These are phyloP conservation scores for Rhinocladiella mackenziei DNA, from an alignment of 2,329 filamentous ascomycete genomes.

Conservation along the genomic window DNA sequence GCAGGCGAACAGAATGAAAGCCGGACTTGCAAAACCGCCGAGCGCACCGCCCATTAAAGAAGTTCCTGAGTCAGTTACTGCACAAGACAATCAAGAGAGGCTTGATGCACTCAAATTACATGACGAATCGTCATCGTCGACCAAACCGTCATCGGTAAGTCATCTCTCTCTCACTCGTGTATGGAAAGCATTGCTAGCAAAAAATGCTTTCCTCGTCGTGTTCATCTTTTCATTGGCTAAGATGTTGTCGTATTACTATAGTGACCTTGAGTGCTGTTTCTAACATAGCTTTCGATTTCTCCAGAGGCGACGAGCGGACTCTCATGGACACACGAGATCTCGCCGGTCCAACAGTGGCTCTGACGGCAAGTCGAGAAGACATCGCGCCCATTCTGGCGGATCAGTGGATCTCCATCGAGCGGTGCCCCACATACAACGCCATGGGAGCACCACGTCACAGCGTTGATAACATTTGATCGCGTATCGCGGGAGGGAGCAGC, in stretches of 20 bases:
- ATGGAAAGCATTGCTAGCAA: not conserved
- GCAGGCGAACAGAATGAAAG: constrained; percentile 68
- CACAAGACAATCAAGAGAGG: constrained; percentile 79
- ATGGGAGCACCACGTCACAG: constrained; percentile 10
- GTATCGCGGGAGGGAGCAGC: not conserved
- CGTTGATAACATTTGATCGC: constrained; percentile 3
- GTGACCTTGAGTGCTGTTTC: constrained; percentile 42
- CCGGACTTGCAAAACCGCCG: constrained; percentile 37
- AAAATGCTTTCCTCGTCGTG: not conserved
- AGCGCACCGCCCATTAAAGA: constrained; percentile 35
- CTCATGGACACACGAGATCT: constrained; percentile 29
- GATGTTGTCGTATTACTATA: constrained; percentile 35
- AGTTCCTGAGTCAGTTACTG: constrained; percentile 69
- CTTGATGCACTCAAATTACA: constrained; percentile 87
- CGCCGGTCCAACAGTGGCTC: constrained; percentile 25
- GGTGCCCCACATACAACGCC: constrained; percentile 17
- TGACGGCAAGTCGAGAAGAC: constrained; percentile 18
- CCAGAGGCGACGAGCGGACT: constrained; percentile 45
- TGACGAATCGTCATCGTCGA: constrained; percentile 55
- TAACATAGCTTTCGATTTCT: constrained; percentile 44
- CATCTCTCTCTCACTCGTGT: constrained; percentile 1
- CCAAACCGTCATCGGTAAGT: constrained; percentile 53
- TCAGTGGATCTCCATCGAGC: constrained; percentile 20
- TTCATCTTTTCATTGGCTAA: constrained; percentile 40
- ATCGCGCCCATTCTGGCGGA: constrained; percentile 21